Percentiles rank a stretch among this genome's conserved stretches.
phyloP scores from a whole-genome alignment of 257 asterid genomes.

The Avicennia marina region DNA sequence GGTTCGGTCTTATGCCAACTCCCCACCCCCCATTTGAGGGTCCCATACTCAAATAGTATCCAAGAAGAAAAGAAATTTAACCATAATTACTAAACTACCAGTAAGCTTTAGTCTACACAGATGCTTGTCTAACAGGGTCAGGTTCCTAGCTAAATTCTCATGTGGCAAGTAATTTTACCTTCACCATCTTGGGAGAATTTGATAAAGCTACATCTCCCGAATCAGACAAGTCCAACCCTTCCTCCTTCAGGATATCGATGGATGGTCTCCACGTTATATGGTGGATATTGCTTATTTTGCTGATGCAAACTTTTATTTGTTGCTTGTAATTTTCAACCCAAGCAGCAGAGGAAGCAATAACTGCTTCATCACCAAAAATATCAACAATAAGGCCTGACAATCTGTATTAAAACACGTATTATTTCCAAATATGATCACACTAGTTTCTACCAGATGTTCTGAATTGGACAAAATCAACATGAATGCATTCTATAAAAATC shows the following conservation, averaged over 20 bases:
- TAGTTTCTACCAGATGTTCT: too few relatives aligned
- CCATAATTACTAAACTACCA: background rate
- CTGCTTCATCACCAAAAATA: slow-evolving; percentile 86
- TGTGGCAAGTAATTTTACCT: slow-evolving; percentile 40
- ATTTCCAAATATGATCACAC: background rate
- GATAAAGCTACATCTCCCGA: slow-evolving; percentile 34
- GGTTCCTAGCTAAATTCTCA: background rate
- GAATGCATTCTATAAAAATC: background rate
- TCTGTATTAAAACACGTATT: slow-evolving; percentile 39
- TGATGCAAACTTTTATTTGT: slow-evolving; percentile 49
- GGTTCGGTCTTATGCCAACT: too few relatives aligned
- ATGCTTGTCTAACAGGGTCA: background rate
- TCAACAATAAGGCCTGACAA: slow-evolving; percentile 92
- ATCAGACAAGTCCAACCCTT: slow-evolving; percentile 66
- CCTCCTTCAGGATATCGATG: slow-evolving; percentile 82
- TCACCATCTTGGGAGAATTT: slow-evolving; percentile 40
- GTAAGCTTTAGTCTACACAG: background rate
- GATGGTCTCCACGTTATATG: slow-evolving; percentile 87
- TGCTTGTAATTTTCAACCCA: slow-evolving; percentile 93
- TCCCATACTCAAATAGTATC: too few relatives aligned
- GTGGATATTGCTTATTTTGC: slow-evolving; percentile 41
- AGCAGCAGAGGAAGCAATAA: slow-evolving; percentile 94
- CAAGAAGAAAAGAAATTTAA: background rate
- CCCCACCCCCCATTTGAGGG: too few relatives aligned
- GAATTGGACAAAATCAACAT: too few relatives aligned